Percentiles rank a stretch among this genome's conserved stretches.
Conservation (phyloP, 2,329 filamentous ascomycete species). For the Ceratocystis destructans region DNA sequence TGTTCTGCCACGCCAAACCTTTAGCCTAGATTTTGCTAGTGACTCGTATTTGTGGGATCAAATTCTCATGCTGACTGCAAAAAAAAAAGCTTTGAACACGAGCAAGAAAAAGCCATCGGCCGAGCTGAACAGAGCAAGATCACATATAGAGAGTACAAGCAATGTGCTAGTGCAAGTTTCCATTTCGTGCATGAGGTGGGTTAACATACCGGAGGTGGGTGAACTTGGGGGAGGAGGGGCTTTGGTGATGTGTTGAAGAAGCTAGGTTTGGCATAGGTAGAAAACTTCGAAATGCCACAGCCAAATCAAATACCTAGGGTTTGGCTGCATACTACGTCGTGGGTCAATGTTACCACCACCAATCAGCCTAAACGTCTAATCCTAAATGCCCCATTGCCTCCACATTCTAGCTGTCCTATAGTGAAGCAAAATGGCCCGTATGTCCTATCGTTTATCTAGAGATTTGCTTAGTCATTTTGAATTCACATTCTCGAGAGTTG, state of each 20-base stretch:
- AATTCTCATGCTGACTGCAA: neutral
- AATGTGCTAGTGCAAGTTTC: neutral
- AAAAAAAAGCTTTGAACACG: neutral
- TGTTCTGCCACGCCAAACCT: neutral
- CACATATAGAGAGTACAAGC: neutral
- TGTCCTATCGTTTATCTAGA: neutral
- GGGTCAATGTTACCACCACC: neutral
- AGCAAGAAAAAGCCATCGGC: neutral
- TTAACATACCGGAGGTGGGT: conserved; percentile 9
- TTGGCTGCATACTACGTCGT: conserved; percentile 12
- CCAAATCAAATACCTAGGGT: conserved; percentile 17
- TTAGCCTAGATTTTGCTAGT: neutral
- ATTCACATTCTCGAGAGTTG: neutral
- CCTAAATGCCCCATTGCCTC: conserved; percentile 8
- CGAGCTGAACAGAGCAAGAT: neutral
- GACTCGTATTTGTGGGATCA: conserved; percentile 8
- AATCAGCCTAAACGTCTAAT: neutral
- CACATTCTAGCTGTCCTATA: conserved; percentile 17
- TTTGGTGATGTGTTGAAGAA: conserved; percentile 12
- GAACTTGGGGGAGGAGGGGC: neutral
- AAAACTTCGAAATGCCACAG: conserved; percentile 18
- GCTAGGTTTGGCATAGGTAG: conserved; percentile 18
- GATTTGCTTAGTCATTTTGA: neutral
- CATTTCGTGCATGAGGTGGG: neutral
- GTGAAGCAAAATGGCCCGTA: neutral